Evolutionary conservation across 2,329 filamentous ascomycete species (phyloP).

Genomic region (Aspergillus amoenus): DNA sequence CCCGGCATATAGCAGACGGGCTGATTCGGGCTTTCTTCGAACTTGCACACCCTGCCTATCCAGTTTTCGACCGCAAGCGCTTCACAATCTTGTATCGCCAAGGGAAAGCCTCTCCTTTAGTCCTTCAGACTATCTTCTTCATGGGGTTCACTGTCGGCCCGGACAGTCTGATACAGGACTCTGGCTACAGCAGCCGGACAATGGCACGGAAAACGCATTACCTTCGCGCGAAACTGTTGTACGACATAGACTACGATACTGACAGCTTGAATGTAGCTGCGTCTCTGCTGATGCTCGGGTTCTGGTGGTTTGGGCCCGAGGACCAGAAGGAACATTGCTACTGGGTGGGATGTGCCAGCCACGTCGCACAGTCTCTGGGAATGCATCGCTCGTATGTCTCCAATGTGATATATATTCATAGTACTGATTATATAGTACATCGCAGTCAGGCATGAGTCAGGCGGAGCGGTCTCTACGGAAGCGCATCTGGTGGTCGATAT

Average conservation of each 20-base stretch:
- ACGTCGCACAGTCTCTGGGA: constrained; percentile 18
- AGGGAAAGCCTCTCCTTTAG: not conserved
- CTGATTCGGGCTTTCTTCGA: not conserved
- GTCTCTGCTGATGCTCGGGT: constrained; percentile 20
- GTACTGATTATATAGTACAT: not conserved
- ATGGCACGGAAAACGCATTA: not conserved
- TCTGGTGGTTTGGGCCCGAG: constrained; percentile 25
- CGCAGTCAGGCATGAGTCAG: not conserved
- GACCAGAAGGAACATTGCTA: constrained; percentile 24
- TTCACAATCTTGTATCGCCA: not conserved
- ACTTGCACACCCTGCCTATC: not conserved
- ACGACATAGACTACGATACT: not conserved
- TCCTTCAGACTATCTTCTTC: not conserved
- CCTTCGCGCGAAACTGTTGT: not conserved
- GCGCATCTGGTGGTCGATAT: not conserved
- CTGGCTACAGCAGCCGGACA: not conserved
- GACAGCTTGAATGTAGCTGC: constrained; percentile 17
- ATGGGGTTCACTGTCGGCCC: not conserved
- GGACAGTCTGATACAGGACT: not conserved
- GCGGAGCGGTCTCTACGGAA: not conserved
- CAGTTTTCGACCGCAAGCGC: not conserved
- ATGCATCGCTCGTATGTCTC: constrained; percentile 20
- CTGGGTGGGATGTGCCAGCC: constrained; percentile 20
- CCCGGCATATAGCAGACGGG: not conserved
- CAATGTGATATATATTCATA: too few species aligned